phyloP scores from a whole-genome alignment of 306 rosid species.

The Gynostemma pentaphyllum region DNA sequence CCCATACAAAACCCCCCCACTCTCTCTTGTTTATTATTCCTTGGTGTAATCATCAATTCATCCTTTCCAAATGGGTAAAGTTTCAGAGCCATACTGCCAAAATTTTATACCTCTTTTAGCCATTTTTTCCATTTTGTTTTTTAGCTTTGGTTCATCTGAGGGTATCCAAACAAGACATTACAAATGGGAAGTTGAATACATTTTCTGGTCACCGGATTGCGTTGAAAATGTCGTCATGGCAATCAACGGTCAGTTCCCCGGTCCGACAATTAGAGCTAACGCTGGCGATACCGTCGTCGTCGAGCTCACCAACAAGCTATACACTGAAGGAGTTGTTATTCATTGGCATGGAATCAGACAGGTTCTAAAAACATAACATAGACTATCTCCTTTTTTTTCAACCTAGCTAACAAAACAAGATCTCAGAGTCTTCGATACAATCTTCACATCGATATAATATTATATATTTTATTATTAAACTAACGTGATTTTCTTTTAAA shows the following conservation, averaged over 20 bases:
- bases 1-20: too few relatives aligned
- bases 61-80: background rate
- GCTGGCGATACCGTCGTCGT: constrained; percentile 50
- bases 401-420: too few relatives aligned
- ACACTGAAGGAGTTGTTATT: constrained; percentile 78
- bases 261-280: constrained; percentile 57
- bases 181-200: constrained; percentile 51
- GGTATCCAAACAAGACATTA: constrained; percentile 16
- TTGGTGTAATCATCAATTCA: too few relatives aligned
- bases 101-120: background rate
- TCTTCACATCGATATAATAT: too few relatives aligned
- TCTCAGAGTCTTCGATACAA: too few relatives aligned
- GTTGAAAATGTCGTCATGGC: constrained; percentile 56
- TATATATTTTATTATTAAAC: too few relatives aligned
- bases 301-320: constrained; percentile 55
- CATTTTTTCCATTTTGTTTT: background rate
- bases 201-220: constrained; percentile 40
- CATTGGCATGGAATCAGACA: constrained; percentile 95
- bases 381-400: too few relatives aligned
- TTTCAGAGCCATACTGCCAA: background rate
- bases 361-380: too few relatives aligned
- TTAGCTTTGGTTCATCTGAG: background rate
- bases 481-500: too few relatives aligned
- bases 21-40: too few relatives aligned
- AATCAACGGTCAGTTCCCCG: constrained; percentile 75